Base-by-base conservation (phyloP, 2,329 filamentous ascomycete genomes). In the Hymenoscyphus salicellus region DNA sequence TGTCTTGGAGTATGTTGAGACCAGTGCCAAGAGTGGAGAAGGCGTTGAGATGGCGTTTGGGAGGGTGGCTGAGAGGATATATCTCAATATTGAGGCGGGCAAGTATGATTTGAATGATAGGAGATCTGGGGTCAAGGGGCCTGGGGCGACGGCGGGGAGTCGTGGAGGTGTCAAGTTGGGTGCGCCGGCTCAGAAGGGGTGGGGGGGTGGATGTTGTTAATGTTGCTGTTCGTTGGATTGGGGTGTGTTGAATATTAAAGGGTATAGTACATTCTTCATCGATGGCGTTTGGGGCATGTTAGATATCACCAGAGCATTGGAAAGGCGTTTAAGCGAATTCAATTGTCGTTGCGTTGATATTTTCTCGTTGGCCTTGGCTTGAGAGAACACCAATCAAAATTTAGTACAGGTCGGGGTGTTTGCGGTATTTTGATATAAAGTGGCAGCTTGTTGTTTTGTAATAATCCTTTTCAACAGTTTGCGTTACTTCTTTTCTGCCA, bases 81-180 rank as follows among this genome's bases (percentile, higher is more conserved):
- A 96, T 76, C 88, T 94, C 76, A 98, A 98, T 74, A 97, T 99
- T 68, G 92, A 97, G 80, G 92, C 92, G 1, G 95, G 95, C 11
- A 76, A 75, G 61, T 98, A 98, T 76, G 93, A 99, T 78, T 80
- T 98, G 71, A 96, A 97, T 75, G 94, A 98, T 77, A 85, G 94
- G 74, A 86, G 93, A 75, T 94, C 90, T 66, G 95, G 95, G 30
- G 93, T 99, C 66, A 98, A 97, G 78, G 88, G 89, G 62, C 78
- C 88, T 71, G 76, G 82, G 73, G 81, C 64, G n/a, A 71, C 71
- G 76, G 61, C 58, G 76, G 74, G 64, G 74, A 70, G 71, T 76
- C 61, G 60, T 77, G 73, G 64, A 74, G 77, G 68, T 78, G 79
- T 87, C 17, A 82, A 79, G 68, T 69, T 88, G 56, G 68, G 66